Evolutionary conservation across 768 basidiomycete species (phyloP).

Genomic region (Hericium alpestre): DNA sequence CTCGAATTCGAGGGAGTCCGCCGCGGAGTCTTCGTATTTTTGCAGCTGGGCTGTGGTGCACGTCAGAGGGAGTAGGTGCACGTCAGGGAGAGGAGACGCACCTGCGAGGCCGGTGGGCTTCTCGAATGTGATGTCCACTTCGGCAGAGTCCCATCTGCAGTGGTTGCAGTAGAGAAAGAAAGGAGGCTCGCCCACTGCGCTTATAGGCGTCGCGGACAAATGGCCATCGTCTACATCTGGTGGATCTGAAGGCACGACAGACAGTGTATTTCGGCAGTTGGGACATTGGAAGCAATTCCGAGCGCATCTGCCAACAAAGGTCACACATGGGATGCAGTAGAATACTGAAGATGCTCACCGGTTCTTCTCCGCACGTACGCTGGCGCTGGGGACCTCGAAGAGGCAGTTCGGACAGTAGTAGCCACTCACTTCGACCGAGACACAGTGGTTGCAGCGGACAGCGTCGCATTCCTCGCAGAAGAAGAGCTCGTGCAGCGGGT

Average conservation of each 20-base stretch:
- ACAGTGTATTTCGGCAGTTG: constrained; percentile 79
- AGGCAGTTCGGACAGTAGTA: constrained; percentile 98
- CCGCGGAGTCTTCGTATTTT: constrained; percentile 77
- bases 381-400: constrained; percentile 96
- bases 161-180: constrained; percentile 87
- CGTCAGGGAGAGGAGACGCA: constrained; percentile 24
- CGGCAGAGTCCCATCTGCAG: constrained; percentile 91
- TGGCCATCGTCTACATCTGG: constrained; percentile 51
- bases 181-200: constrained; percentile 69
- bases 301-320: constrained; percentile 61
- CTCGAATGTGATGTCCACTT: constrained; percentile 87
- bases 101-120: constrained; percentile 94
- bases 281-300: constrained; percentile 98
- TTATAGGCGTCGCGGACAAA: constrained; percentile 37
- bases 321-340: not conserved
- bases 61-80: not conserved
- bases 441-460: constrained; percentile 86
- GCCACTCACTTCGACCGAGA: constrained; percentile 85
- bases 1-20: constrained; percentile 84
- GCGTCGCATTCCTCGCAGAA: constrained; percentile 99
- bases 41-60: constrained; percentile 69
- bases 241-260: constrained; percentile 83
- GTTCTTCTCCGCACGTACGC: constrained; percentile 96
- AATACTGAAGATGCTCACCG: constrained; percentile 36
- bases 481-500: constrained; percentile 75